These are phyloP conservation scores for Colletotrichum shisoi DNA, from an alignment of 2,329 filamentous ascomycete species.

Conservation along the genomic window DNA sequence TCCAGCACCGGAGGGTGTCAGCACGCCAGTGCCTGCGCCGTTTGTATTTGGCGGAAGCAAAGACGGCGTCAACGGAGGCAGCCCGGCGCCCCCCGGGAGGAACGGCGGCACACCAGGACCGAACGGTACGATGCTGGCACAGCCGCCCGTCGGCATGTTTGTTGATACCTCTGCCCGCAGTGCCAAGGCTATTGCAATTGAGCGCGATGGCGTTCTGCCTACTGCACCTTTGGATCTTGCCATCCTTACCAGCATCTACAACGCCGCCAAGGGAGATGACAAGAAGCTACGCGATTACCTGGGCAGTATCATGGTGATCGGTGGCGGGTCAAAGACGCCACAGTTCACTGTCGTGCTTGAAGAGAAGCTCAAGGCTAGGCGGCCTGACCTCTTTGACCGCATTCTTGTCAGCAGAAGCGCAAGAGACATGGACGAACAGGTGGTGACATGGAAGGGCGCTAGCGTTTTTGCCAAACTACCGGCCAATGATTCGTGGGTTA, in stretches of 20 bases:
- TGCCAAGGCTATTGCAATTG: constrained; percentile 65
- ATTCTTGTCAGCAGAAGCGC: constrained; percentile 75
- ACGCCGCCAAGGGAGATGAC: constrained; percentile 87
- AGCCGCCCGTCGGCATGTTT: constrained; percentile 56
- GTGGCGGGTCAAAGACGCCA: constrained; percentile 81
- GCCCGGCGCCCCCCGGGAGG: constrained; percentile 60
- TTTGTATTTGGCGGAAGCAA: constrained; percentile 64
- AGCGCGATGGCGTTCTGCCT: constrained; percentile 82
- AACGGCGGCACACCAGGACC: constrained; percentile 57
- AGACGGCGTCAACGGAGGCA: constrained; percentile 57
- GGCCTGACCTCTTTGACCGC: constrained; percentile 67
- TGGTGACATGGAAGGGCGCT: constrained; percentile 97
- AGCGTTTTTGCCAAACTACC: constrained; percentile 93
- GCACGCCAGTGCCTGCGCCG: constrained; percentile 69
- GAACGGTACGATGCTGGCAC: constrained; percentile 44
- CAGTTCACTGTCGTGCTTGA: constrained; percentile 85
- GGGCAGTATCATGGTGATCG: constrained; percentile 88
- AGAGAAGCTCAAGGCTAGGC: constrained; percentile 74
- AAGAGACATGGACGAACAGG: constrained; percentile 92
- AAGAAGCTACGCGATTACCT: constrained; percentile 92
- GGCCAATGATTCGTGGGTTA: constrained; percentile 96
- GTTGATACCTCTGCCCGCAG: constrained; percentile 62
- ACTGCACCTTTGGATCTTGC: constrained; percentile 85
- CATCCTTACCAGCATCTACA: constrained; percentile 86
- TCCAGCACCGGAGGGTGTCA: constrained; percentile 78